Conservation (phyloP, 148 eudicot species). For the Simmondsia chinensis region DNA sequence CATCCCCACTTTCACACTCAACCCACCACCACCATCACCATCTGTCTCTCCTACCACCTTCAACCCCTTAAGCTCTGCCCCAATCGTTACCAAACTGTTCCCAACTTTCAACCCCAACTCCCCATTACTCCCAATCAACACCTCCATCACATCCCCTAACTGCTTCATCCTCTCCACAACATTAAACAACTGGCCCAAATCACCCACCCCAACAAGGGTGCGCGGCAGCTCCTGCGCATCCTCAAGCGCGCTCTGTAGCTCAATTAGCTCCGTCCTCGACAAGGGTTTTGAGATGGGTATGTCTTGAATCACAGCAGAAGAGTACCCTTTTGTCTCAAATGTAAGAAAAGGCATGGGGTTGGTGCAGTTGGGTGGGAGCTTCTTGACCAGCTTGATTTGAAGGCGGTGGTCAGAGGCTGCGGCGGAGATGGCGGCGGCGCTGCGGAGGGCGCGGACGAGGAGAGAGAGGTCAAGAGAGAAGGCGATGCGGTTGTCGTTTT, state of each 20-base stretch:
- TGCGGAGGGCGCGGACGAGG: slow-evolving; percentile 78
- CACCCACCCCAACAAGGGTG: slow-evolving; percentile 59
- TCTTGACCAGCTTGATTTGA: slow-evolving; percentile 84
- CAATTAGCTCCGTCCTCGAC: slow-evolving; percentile 57
- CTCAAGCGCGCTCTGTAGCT: slow-evolving; percentile 68
- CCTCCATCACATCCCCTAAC: slow-evolving; percentile 62
- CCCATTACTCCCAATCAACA: slow-evolving; percentile 53
- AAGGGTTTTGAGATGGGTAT: slow-evolving; percentile 91
- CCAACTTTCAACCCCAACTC: slow-evolving; percentile 73
- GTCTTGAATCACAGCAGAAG: slow-evolving; percentile 85
- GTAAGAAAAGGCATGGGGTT: slow-evolving; percentile 68
- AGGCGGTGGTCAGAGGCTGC: slow-evolving; percentile 25
- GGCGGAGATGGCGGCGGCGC: slow-evolving; percentile 50
- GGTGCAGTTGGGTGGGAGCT: slow-evolving; percentile 61
- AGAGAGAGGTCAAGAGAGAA: slow-evolving; percentile 74
- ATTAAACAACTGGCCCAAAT: slow-evolving; percentile 41
- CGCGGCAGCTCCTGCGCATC: slow-evolving; percentile 68
- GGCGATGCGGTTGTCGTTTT: slow-evolving; percentile 70
- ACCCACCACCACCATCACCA: slow-evolving; percentile 35
- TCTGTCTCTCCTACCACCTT: slow-evolving; percentile 55
- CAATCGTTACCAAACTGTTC: slow-evolving; percentile 60
- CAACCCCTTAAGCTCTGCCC: slow-evolving; percentile 72
- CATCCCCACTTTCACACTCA: slow-evolving; percentile 72
- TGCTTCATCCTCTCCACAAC: slow-evolving; percentile 89
- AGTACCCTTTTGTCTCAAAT: slow-evolving; percentile 71